Conservation (phyloP, 2,329 filamentous ascomycete species). For the Nemania sp. region DNA sequence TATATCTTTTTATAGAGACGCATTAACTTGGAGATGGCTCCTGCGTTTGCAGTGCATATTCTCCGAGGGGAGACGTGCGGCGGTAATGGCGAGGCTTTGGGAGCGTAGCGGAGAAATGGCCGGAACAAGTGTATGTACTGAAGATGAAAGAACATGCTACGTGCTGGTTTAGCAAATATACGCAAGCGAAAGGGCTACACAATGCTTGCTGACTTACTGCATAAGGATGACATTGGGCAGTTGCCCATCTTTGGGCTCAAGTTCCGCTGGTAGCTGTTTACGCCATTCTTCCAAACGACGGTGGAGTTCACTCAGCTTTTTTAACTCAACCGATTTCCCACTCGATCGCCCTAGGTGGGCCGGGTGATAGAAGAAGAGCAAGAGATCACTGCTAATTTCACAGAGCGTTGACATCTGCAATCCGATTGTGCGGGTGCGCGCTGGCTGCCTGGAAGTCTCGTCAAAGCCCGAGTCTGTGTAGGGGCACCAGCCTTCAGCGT, state of each 20-base stretch:
- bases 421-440: constrained; percentile 78
- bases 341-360: constrained; percentile 63
- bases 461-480: constrained; percentile 84
- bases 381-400: constrained; percentile 90
- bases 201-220: constrained; percentile 68
- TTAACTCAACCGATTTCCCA: constrained; percentile 82
- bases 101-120: constrained; percentile 90
- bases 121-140: constrained; percentile 95
- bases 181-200: neutral
- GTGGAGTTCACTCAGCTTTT: constrained; percentile 90
- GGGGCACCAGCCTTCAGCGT: constrained; percentile 82
- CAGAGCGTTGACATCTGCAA: constrained; percentile 82
- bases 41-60: constrained; percentile 86
- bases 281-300: constrained; percentile 89
- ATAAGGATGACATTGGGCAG: constrained; percentile 77
- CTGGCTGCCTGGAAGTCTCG: constrained; percentile 73
- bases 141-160: constrained; percentile 95
- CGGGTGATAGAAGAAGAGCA: constrained; percentile 90
- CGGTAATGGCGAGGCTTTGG: constrained; percentile 78
- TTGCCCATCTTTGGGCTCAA: constrained; percentile 87
- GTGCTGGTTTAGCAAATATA: constrained; percentile 5
- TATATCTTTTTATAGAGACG: constrained; percentile 91
- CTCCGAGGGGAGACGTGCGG: constrained; percentile 86
- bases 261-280: constrained; percentile 77
- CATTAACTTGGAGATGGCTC: constrained; percentile 90